Percentiles rank a stretch among this genome's conserved stretches.
These are phyloP conservation scores for Pichia paraexigua DNA, from an alignment of 805 yeast species.

Conservation along the genomic window DNA sequence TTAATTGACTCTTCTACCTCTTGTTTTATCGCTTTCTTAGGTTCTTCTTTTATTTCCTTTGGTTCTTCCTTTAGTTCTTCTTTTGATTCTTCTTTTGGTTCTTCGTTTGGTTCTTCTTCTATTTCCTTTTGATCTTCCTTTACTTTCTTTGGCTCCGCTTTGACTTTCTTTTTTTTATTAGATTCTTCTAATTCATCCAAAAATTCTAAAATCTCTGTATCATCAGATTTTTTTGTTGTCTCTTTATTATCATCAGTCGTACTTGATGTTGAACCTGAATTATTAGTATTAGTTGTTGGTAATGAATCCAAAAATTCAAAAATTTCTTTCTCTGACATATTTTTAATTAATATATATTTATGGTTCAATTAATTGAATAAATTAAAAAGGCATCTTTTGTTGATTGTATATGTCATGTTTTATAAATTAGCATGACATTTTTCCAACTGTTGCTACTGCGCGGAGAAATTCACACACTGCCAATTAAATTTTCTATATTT, in stretches of 20 bases:
- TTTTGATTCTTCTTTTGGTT: neutral
- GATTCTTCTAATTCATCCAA: constrained; percentile 57
- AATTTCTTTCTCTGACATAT: constrained; percentile 53
- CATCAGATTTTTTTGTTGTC: constrained; percentile 33
- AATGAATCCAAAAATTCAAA: constrained; percentile 73
- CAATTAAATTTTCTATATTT: too few species aligned
- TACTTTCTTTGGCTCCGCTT: neutral
- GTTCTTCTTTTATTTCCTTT: too few species aligned
- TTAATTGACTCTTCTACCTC: neutral
- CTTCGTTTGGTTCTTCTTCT: neutral
- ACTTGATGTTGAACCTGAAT: constrained; percentile 11
- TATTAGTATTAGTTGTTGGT: constrained; percentile 40
- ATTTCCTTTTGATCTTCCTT: neutral
- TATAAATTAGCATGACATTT: too few species aligned
- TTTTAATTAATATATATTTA: too few species aligned
- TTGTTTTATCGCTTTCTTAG: neutral
- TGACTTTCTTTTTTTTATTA: neutral
- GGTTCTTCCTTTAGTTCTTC: neutral
- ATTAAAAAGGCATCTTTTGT: too few species aligned
- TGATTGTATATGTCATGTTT: too few species aligned
- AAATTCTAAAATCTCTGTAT: constrained; percentile 47
- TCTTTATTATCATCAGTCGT: neutral
- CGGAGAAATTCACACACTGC: too few species aligned
- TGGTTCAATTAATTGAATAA: too few species aligned
- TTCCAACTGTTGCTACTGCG: too few species aligned